These are phyloP conservation scores for Malus hybrid DNA, from an alignment of 331 rosid species.

Conservation along the genomic window DNA sequence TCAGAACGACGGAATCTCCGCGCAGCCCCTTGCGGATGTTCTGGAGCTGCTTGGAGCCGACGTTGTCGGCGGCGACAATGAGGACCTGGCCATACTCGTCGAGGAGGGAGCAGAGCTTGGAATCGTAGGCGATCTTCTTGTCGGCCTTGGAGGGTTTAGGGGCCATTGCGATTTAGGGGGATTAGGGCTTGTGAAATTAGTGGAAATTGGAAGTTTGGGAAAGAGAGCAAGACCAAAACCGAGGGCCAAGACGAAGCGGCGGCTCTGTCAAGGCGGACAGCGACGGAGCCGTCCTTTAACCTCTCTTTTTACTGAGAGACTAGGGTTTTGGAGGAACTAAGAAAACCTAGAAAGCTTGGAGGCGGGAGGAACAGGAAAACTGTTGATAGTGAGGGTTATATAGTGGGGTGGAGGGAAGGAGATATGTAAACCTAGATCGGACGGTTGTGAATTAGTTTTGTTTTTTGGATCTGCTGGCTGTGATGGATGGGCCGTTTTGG, in stretches of 20 bases:
- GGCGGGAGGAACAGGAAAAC: background rate
- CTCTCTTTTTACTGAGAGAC: conserved; percentile 10
- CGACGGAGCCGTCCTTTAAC: conserved; percentile 80
- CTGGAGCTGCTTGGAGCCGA: conserved; percentile 91
- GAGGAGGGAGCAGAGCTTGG: conserved; percentile 63
- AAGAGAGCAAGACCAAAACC: conserved; percentile 25
- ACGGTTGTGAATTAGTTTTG: conserved; percentile 5
- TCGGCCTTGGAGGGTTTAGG: conserved; percentile 61
- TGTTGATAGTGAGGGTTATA: background rate
- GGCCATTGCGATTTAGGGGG: conserved; percentile 20
- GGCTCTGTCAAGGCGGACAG: conserved; percentile 87
- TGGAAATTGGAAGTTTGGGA: background rate
- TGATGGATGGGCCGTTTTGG: background rate
- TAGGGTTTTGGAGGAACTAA: background rate
- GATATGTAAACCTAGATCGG: conserved; percentile 3
- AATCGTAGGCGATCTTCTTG: conserved; percentile 66
- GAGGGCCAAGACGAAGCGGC: conserved; percentile 74
- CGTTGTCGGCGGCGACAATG: conserved; percentile 79
- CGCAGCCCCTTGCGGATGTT: conserved; percentile 71
- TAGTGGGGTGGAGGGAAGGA: background rate
- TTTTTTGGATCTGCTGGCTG: background rate
- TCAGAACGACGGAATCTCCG: conserved; percentile 76
- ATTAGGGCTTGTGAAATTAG: background rate
- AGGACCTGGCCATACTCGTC: conserved; percentile 72
- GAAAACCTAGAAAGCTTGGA: conserved; percentile 16